phyloP scores from a whole-genome alignment of 2,329 filamentous ascomycete genomes.

The Aspergillus jensenii region DNA sequence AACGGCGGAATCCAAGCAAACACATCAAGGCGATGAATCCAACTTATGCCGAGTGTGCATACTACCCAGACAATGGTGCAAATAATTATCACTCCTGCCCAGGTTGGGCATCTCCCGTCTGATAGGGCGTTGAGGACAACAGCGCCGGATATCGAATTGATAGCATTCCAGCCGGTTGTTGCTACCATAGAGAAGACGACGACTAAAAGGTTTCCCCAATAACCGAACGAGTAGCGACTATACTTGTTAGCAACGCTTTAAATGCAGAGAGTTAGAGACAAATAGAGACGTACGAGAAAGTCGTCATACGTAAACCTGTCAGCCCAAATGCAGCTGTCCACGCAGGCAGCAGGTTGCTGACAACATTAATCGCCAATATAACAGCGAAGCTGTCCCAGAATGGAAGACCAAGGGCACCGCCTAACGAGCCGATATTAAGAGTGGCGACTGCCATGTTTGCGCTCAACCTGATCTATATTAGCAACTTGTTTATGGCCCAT shows the following conservation, averaged over 20 bases:
- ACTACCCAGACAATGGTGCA: conserved; percentile 39
- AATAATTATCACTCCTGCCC: conserved; percentile 40
- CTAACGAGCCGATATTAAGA: conserved; percentile 33
- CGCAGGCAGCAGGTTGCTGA: conserved; percentile 29
- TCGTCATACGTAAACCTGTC: conserved; percentile 38
- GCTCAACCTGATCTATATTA: conserved; percentile 27
- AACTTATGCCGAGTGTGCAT: conserved; percentile 37
- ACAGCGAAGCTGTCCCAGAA: conserved; percentile 42
- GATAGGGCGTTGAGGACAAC: conserved; percentile 36
- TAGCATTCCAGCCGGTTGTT: conserved; percentile 41
- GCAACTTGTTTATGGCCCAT: conserved; percentile 2
- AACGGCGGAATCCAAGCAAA: conserved; percentile 39
- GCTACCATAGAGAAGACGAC: conserved; percentile 39
- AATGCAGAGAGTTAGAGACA: background rate
- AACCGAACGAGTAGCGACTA: conserved; percentile 40
- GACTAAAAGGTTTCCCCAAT: conserved; percentile 39
- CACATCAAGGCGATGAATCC: conserved; percentile 39
- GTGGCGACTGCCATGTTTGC: conserved; percentile 41
- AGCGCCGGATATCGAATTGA: conserved; percentile 40
- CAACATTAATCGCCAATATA: conserved; percentile 35
- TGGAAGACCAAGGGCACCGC: conserved; percentile 31
- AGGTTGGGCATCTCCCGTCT: conserved; percentile 35
- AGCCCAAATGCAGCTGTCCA: conserved; percentile 35
- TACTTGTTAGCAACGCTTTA: background rate
- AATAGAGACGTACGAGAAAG: conserved; percentile 25